Conservation (phyloP, 1,284 basidiomycete species). For the Polyporus tsugae region DNA sequence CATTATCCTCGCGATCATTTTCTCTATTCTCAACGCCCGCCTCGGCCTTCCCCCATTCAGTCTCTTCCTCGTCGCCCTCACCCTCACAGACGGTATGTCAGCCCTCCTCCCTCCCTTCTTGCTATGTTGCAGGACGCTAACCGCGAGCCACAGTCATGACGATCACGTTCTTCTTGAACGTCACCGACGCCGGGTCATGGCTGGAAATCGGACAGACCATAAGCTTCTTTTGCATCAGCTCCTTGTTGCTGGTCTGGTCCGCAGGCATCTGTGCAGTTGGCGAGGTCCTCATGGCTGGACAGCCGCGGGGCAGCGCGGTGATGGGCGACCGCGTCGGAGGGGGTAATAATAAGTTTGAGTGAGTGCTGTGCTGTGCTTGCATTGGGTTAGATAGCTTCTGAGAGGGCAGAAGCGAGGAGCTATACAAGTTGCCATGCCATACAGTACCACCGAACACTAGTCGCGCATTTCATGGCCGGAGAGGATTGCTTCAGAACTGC, state of each 20-base stretch:
- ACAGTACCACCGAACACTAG: too few relatives aligned
- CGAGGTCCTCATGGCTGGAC: constrained; percentile 58
- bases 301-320: not conserved
- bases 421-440: too few relatives aligned
- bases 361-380: not conserved
- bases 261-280: constrained; percentile 77
- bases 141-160: constrained; percentile 66
- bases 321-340: not conserved
- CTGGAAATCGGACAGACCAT: constrained; percentile 91
- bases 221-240: constrained; percentile 88
- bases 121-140: constrained; percentile 16
- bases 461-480: too few relatives aligned
- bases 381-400: not conserved
- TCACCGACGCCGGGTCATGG: constrained; percentile 88
- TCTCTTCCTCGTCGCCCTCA: constrained; percentile 77
- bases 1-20: constrained; percentile 73
- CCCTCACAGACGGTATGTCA: constrained; percentile 75
- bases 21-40: constrained; percentile 72
- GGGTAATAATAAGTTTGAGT: not conserved
- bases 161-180: constrained; percentile 85
- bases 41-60: constrained; percentile 79
- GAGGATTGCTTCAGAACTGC: too few relatives aligned
- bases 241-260: constrained; percentile 81
- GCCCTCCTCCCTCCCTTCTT: constrained; percentile 9
- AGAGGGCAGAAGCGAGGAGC: too few relatives aligned